Evolutionary conservation across 768 basidiomycete genomes (phyloP).

Genomic region (Hypholoma fasciculare): DNA sequence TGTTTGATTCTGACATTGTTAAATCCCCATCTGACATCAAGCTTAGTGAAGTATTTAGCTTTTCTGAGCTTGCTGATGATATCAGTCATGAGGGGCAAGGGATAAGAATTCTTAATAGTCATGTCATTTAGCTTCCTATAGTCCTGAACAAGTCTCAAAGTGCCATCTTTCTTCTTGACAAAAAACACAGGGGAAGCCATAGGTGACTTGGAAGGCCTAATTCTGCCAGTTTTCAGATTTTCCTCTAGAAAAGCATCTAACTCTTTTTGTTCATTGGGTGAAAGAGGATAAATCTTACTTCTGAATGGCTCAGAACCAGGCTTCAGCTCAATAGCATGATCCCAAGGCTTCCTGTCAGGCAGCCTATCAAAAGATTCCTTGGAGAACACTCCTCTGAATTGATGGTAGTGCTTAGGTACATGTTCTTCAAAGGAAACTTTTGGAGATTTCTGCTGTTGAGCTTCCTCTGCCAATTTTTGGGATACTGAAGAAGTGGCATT

Average conservation of each 20-base stretch:
- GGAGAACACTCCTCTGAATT: too few species aligned
- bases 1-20: conserved; percentile 10
- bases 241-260: conserved; percentile 19
- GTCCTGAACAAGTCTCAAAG: conserved; percentile 30
- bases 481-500: too few species aligned
- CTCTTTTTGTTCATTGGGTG: conserved; percentile 29
- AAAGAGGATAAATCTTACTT: conserved; percentile 30
- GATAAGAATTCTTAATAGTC: conserved; percentile 32
- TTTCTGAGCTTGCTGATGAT: conserved; percentile 20
- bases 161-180: conserved; percentile 32
- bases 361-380: too few species aligned
- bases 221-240: conserved; percentile 30
- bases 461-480: too few species aligned
- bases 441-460: too few species aligned
- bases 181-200: conserved; percentile 33
- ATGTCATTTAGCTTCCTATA: conserved; percentile 33
- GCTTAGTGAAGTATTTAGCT: conserved; percentile 25
- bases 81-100: conserved; percentile 28
- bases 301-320: conserved; percentile 31
- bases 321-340: conserved; percentile 34
- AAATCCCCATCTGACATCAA: conserved; percentile 29
- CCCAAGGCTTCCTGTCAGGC: too few species aligned
- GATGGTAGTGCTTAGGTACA: too few species aligned
- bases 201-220: conserved; percentile 32
- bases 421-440: too few species aligned